Percentiles rank a stretch among this genome's conserved stretches.
Conservation (phyloP, 768 basidiomycete genomes). For the Pleurotus giganteus region DNA sequence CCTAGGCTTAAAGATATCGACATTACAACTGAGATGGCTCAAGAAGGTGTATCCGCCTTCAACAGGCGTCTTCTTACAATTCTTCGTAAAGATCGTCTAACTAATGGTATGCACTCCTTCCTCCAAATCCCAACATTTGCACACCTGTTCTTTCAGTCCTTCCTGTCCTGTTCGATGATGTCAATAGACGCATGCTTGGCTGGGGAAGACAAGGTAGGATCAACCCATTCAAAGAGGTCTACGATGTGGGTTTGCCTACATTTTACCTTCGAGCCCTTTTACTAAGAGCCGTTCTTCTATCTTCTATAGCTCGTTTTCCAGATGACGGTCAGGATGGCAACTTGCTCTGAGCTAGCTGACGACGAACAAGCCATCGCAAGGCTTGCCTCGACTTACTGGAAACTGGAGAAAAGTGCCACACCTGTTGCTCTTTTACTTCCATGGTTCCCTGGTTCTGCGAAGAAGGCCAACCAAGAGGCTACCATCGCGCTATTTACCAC, state of each 20-base stretch:
- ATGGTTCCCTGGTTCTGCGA: conserved; percentile 31
- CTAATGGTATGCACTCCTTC: conserved; percentile 16
- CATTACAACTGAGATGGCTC: conserved; percentile 9
- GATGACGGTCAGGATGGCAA: conserved; percentile 33
- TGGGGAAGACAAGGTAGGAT: conserved; percentile 29
- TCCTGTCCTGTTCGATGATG: conserved; percentile 24
- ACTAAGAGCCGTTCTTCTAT: not conserved
- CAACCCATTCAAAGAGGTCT: conserved; percentile 31
- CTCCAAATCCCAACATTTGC: not conserved
- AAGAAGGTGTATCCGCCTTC: conserved; percentile 16
- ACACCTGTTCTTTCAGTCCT: conserved; percentile 15
- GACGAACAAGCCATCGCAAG: conserved; percentile 20
- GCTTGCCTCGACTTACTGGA: conserved; percentile 26
- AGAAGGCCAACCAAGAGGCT: conserved; percentile 26
- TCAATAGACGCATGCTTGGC: conserved; percentile 18
- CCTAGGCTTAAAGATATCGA: conserved; percentile 22
- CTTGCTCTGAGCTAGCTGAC: conserved; percentile 30
- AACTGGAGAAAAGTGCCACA: conserved; percentile 31
- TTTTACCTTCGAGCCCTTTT: not conserved
- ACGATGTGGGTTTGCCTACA: conserved; percentile 22
- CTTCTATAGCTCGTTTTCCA: conserved; percentile 29
- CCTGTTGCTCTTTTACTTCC: conserved; percentile 31
- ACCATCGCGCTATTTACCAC: conserved; percentile 27
- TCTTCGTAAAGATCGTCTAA: conserved; percentile 21
- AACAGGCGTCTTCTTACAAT: conserved; percentile 20